Evolutionary conservation across 768 basidiomycete species (phyloP).

Genomic region (Russula dissimulans): DNA sequence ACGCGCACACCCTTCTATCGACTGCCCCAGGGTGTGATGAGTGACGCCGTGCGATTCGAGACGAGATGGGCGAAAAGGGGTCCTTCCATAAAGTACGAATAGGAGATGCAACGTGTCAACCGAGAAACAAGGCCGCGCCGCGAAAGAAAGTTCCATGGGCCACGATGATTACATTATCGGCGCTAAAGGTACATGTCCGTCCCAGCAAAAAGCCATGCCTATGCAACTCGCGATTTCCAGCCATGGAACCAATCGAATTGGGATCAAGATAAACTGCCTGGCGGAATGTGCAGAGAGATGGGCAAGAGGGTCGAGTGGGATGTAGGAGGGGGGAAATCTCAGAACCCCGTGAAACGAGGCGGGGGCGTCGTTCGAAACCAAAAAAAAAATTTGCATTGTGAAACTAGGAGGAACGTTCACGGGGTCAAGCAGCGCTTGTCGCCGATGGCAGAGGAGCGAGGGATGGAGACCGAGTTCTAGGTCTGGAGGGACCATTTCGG

Average conservation of each 20-base stretch:
- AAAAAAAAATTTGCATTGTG: no score
- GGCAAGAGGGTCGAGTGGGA: no score
- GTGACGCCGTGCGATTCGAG: not conserved
- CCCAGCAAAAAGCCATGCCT: no score
- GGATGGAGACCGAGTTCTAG: not conserved
- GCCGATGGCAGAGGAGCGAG: not conserved
- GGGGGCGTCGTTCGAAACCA: no score
- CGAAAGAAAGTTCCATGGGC: conserved; percentile 6
- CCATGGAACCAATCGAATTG: no score
- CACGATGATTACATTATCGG: not conserved
- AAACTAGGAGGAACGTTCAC: not conserved
- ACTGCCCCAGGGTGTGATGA: not conserved
- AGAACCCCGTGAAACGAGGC: no score
- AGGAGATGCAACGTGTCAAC: conserved; percentile 12
- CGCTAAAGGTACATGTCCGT: not conserved
- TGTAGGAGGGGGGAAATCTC: no score
- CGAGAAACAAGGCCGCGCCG: not conserved
- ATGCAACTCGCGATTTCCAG: no score
- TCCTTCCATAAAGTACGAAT: not conserved
- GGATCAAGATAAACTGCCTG: no score
- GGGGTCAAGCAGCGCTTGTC: not conserved
- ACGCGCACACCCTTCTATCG: not conserved
- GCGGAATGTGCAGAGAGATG: no score
- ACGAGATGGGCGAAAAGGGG: not conserved
- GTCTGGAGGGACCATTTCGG: not conserved